Base-by-base conservation (phyloP, 768 basidiomycete genomes). In the Suillus americanus region DNA sequence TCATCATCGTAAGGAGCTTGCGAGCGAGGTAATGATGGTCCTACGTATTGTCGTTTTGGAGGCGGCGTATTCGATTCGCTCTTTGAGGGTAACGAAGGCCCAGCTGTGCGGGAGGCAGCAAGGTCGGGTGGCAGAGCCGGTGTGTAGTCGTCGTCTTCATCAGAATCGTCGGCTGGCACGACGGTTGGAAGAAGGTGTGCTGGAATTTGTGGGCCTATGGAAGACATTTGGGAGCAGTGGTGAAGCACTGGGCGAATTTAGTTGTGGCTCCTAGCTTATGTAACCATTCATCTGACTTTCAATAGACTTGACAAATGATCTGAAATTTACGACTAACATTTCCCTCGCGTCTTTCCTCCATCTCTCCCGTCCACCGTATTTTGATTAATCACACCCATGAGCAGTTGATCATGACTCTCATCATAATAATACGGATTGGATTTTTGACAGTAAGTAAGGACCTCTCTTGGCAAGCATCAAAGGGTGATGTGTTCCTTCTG, bases 61-160 rank as follows among this genome's bases (percentile, higher is more conserved):
- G 73, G 54, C 9, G 67, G 62, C 13, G 69, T 69, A 2, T 72
- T 65, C 16, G 69, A 66, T 33, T 65, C 54, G 60, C 64, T 63
- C 6, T 76, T 65, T 38, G 77, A 65, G 23, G 25, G 25, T 53
- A 69, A 48, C 2, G 79, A 67, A 23, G 77, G 72, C 13, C 71
- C 68, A n/a, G 73, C 64, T 28, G 79, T 70, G 10, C 83, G 79
- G 16, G 80, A 74, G 20, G 84, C 83, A 8, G 78, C 74, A 55
- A 93, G 76, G 63, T 91, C 89, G 14, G 92, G 92, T 5, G 91
- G 93, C 7, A 94, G 83, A 3, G 85, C 83, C 0, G 92, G 94
- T 3, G 81, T 82, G 70, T 89, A 91, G 68, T 87, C 88, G 67
- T 91, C 91, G 20, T 84, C 84, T 6, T 85, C 84, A 9, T 78